Percentiles rank a stretch among this genome's conserved stretches.
Conservation (phyloP, 805 yeast genomes). For the Osmozyma mogii region DNA sequence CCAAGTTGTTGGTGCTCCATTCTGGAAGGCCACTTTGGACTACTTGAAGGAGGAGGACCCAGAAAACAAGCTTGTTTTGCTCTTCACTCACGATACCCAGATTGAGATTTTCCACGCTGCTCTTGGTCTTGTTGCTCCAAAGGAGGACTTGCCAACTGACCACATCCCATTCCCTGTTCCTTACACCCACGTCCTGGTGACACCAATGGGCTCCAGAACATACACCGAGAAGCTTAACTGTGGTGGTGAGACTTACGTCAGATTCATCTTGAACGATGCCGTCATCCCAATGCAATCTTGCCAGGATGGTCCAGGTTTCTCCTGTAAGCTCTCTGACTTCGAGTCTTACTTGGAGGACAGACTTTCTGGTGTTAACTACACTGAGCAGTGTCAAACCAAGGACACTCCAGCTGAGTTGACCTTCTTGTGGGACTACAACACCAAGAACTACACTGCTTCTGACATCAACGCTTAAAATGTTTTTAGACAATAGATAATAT, state of each 20-base stretch:
- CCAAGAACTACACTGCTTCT: constrained; percentile 17
- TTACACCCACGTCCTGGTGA: constrained; percentile 34
- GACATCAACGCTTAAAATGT: constrained; percentile 13
- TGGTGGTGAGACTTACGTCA: constrained; percentile 23
- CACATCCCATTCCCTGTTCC: constrained; percentile 40
- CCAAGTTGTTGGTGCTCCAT: constrained; percentile 52
- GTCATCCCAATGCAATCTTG: constrained; percentile 30
- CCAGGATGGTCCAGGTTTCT: constrained; percentile 34
- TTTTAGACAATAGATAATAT: too few species aligned
- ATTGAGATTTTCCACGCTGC: constrained; percentile 56
- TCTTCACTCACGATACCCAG: constrained; percentile 71
- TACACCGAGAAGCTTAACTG: constrained; percentile 30
- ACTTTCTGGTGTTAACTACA: constrained; percentile 19
- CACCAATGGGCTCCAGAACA: constrained; percentile 36
- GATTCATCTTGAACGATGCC: constrained; percentile 34
- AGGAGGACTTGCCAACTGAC: constrained; percentile 35
- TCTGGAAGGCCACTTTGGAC: constrained; percentile 42
- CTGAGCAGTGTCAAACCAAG: constrained; percentile 19
- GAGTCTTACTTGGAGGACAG: constrained; percentile 21
- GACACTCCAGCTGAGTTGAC: constrained; percentile 21
- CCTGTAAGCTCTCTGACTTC: constrained; percentile 31
- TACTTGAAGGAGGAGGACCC: constrained; percentile 37
- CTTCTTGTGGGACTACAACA: constrained; percentile 35
- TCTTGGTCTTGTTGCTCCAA: constrained; percentile 46
- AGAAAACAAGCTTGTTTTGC: constrained; percentile 50